Percentiles rank a stretch among this genome's conserved stretches.
phyloP scores from a whole-genome alignment of 805 yeast genomes.

The Candida quercuum region DNA sequence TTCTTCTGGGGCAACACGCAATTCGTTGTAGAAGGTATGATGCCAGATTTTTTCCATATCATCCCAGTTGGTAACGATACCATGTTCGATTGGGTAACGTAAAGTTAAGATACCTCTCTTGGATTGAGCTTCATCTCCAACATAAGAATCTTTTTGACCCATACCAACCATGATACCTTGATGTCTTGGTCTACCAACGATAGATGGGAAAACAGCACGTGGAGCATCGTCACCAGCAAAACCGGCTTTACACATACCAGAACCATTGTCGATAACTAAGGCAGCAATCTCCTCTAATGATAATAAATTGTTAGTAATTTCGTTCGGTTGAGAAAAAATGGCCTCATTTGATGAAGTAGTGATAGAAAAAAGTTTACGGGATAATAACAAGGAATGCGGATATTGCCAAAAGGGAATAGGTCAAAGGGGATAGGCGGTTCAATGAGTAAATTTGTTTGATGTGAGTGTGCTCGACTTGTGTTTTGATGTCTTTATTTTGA shows the following conservation, averaged over 20 bases:
- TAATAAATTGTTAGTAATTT: conserved; percentile 17
- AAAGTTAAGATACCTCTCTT: conserved; percentile 99
- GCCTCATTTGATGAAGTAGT: too few species aligned
- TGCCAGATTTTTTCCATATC: conserved; percentile 99
- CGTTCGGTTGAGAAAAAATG: too few species aligned
- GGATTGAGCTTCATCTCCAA: conserved; percentile 99
- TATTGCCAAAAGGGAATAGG: background rate
- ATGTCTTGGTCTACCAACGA: conserved; percentile 99
- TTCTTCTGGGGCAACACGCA: conserved; percentile 99
- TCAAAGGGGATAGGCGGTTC: background rate
- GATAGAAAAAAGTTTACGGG: background rate
- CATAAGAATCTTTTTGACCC: conserved; percentile 99
- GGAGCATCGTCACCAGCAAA: conserved; percentile 99
- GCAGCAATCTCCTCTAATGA: conserved; percentile 19
- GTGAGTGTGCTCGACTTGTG: too few species aligned
- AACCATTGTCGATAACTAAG: conserved; percentile 96
- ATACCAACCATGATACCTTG: conserved; percentile 99
- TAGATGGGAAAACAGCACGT: conserved; percentile 99
- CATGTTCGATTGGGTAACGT: conserved; percentile 99
- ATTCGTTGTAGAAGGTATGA: conserved; percentile 99
- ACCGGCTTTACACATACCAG: conserved; percentile 99
- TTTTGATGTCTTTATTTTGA: too few species aligned
- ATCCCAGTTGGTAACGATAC: conserved; percentile 99
- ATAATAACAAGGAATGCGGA: too few species aligned
- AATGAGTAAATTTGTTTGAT: background rate